Evolutionary conservation across 2,329 filamentous ascomycete genomes (phyloP), one percentile per base, ranked within the genome.

Genomic region (Albifimbria verrucaria): DNA sequence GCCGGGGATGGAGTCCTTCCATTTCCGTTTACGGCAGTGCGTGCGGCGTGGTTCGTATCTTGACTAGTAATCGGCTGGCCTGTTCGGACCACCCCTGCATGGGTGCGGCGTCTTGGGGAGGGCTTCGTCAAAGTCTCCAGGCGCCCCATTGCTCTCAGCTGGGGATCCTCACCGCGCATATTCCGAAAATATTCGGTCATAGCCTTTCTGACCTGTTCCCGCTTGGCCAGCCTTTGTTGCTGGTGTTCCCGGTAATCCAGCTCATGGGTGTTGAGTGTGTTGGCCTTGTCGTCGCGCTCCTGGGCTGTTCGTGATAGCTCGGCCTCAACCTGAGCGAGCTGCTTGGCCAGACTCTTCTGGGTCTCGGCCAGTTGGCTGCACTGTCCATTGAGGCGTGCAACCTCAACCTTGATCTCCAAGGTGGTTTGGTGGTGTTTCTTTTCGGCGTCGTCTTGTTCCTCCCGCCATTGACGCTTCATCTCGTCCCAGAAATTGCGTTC

Each of bases 321-420:
- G 28, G 70, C 65, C 64, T 75, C 76, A n/a, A 68, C 60, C 42
- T 65, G 59, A 25, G 63, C 63, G 42, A 71, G 61, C 52, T 72
- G 65, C 24, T 57, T 60, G 2, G 60, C 59, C n/a, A 72, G 53
- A 3, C 64, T 62, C 9, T 54, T 56, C 39, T 65, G 64, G 11
- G 60, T 58, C 53, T 69, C 62, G 21, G 51, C 57, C 5, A 72
- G 58, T 46, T 67, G 54, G 15, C 56, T 57, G 18, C 64, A 63
- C 45, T 62, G 62, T 17, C 62, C 64, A 10, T 59, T 64, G 10
- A 72, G 52, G 9, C 56, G 62, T 48, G 61, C 62, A 4, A 70
- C 57, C 26, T 70, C 63, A 17, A 65, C 56, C 20, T 63, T 65
- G 41, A 62, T 53, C 23, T 65, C 63, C 7, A 60, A 60, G 17